Evolutionary conservation across 495 filamentous ascomycete species (phyloP).

Genomic region (Astrocystis sublimbata): DNA sequence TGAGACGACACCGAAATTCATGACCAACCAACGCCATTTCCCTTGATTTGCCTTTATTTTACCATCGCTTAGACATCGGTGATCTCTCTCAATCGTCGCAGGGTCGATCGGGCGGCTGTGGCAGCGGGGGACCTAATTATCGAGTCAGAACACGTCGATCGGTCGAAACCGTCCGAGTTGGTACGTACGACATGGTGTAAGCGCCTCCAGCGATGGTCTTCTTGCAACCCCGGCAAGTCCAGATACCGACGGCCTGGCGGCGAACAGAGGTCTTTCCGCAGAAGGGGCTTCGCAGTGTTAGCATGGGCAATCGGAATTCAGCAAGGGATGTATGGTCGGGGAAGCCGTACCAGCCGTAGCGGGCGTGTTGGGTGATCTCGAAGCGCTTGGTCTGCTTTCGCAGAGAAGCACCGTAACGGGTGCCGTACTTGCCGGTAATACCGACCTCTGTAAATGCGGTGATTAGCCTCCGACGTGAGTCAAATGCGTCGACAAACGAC

Average conservation of each 20-base stretch:
- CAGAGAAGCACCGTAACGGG: constrained; percentile 95
- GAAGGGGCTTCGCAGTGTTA: constrained; percentile 53
- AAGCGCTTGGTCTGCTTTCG: constrained; percentile 99
- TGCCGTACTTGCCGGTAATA: constrained; percentile 32
- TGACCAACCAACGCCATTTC: constrained; percentile 24
- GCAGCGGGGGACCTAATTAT: constrained; percentile 82
- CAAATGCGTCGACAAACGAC: neutral
- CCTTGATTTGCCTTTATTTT: constrained; percentile 18
- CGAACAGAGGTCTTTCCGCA: constrained; percentile 96
- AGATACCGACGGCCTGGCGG: constrained; percentile 91
- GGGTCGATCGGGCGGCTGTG: constrained; percentile 93
- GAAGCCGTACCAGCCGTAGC: constrained; percentile 82
- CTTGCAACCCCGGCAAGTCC: constrained; percentile 90
- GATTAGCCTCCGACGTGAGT: constrained; percentile 1
- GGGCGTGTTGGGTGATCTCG: constrained; percentile 96
- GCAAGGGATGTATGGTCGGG: neutral
- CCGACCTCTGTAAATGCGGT: constrained; percentile 13
- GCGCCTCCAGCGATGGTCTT: constrained; percentile 96
- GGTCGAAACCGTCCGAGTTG: neutral
- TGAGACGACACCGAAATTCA: constrained; percentile 23
- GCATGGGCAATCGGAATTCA: neutral
- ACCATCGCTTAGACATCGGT: constrained; percentile 76
- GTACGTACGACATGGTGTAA: constrained; percentile 91
- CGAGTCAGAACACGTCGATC: constrained; percentile 25
- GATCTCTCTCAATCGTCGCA: constrained; percentile 96